Percentiles rank a stretch among this genome's conserved stretches.
phyloP scores from a whole-genome alignment of 2,329 filamentous ascomycete species.

The Xylariomycetidae sp. region DNA sequence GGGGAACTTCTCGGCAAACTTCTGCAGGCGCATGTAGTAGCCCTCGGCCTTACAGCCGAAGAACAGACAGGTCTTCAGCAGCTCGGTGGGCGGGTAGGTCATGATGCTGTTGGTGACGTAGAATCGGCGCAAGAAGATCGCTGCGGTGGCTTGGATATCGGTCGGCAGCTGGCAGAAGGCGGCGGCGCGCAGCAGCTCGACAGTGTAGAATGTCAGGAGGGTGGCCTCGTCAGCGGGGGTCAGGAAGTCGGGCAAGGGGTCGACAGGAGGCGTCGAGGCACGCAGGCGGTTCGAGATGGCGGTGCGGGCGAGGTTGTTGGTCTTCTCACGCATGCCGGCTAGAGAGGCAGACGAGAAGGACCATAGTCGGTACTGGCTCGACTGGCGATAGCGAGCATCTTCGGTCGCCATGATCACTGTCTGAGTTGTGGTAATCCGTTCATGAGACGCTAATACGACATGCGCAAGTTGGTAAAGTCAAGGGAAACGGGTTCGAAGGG shows the following conservation, averaged over 20 bases:
- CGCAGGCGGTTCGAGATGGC: slow-evolving; percentile 56
- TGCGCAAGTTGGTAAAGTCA: too few species aligned
- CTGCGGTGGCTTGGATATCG: slow-evolving; percentile 64
- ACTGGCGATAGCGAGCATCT: slow-evolving; percentile 84
- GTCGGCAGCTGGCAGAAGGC: slow-evolving; percentile 46
- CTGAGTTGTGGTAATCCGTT: too few species aligned
- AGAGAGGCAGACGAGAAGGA: slow-evolving; percentile 77
- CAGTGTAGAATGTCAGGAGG: slow-evolving; percentile 72
- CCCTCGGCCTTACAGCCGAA: slow-evolving; percentile 92
- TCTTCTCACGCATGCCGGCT: slow-evolving; percentile 64
- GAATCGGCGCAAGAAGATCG: slow-evolving; percentile 88
- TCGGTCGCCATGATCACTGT: slow-evolving; percentile 61
- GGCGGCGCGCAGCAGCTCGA: slow-evolving; percentile 51
- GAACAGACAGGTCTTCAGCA: slow-evolving; percentile 86
- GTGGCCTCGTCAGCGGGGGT: slow-evolving; percentile 76
- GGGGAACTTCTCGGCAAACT: slow-evolving; percentile 64
- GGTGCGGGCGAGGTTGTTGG: slow-evolving; percentile 65
- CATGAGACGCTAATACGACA: too few species aligned
- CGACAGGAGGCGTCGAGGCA: slow-evolving; percentile 40
- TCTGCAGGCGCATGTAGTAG: slow-evolving; percentile 58
- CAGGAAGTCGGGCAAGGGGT: slow-evolving; percentile 66
- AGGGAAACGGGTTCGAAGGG: too few species aligned
- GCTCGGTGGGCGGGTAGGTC: slow-evolving; percentile 87
- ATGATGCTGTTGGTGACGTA: slow-evolving; percentile 94
- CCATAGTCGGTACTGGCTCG: slow-evolving; percentile 88